Conservation (phyloP, 805 yeast genomes). For the Cyberlindnera mycetangii region DNA sequence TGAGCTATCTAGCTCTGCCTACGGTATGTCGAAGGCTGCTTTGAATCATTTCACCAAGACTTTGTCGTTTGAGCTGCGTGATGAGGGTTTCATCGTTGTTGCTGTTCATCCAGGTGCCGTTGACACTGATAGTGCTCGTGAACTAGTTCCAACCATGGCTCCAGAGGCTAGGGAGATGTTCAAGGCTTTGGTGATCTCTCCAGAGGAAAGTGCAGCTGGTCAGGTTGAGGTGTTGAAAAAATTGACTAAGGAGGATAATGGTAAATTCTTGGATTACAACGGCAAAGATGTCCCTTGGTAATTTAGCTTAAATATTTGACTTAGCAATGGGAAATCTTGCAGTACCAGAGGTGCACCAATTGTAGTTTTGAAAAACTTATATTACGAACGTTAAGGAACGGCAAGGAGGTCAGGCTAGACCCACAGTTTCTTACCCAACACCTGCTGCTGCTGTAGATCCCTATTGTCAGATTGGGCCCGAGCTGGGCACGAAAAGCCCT, state of each 20-base stretch:
- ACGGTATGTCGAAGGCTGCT: constrained; percentile 38
- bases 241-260: constrained; percentile 26
- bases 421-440: no score
- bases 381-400: no score
- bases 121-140: constrained; percentile 33
- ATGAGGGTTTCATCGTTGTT: constrained; percentile 30
- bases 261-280: constrained; percentile 28
- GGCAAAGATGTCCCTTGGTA: constrained; percentile 16
- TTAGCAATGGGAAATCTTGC: no score
- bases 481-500: no score
- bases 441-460: no score
- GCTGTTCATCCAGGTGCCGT: constrained; percentile 41
- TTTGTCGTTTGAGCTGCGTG: constrained; percentile 28
- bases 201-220: constrained; percentile 27
- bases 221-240: constrained; percentile 22
- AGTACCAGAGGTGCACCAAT: no score
- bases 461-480: no score
- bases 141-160: constrained; percentile 2
- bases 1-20: constrained; percentile 26
- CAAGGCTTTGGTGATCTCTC: constrained; percentile 18
- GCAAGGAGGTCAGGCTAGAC: no score
- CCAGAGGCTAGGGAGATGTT: not conserved
- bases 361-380: no score
- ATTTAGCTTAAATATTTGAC: no score
- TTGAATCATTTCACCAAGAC: constrained; percentile 30